Evolutionary conservation across 1,284 basidiomycete genomes (phyloP).

Genomic region (Ganoderma boninense): DNA sequence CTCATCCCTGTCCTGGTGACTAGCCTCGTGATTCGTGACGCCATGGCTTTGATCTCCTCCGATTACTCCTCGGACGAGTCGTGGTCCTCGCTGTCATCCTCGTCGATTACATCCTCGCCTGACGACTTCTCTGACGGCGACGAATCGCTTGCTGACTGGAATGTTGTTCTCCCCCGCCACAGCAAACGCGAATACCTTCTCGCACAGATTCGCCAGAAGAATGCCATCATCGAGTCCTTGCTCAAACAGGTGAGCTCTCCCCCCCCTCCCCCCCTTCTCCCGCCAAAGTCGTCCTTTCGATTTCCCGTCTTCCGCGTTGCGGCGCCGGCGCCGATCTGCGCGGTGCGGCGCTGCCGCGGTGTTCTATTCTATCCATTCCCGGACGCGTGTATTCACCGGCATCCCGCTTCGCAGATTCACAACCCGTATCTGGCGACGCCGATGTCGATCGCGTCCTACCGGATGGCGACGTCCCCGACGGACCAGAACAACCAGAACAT

Average conservation of each 20-base stretch:
- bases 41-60: conserved; percentile 12
- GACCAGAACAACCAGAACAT: conserved; percentile 73
- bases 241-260: conserved; percentile 72
- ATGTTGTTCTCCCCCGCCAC: conserved; percentile 39
- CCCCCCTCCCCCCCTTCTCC: not conserved
- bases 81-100: conserved; percentile 11
- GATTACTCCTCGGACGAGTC: conserved; percentile 6
- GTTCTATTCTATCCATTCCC: conserved; percentile 14
- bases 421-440: conserved; percentile 82
- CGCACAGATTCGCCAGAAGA: conserved; percentile 84
- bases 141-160: conserved; percentile 42
- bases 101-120: conserved; percentile 11
- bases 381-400: conserved; percentile 4
- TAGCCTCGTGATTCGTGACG: not conserved
- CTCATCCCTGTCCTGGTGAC: not conserved
- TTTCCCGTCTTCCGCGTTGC: not conserved
- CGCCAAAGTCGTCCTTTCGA: not conserved
- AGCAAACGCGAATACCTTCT: conserved; percentile 86
- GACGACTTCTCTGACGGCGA: conserved; percentile 31
- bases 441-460: conserved; percentile 77
- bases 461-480: conserved; percentile 75
- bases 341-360: not conserved
- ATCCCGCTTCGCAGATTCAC: conserved; percentile 59
- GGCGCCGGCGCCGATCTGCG: conserved; percentile 7
- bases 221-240: conserved; percentile 81